Percentiles rank a stretch among this genome's conserved stretches.
Conservation (phyloP, 495 filamentous ascomycete species). For the Penicillium lividum region DNA sequence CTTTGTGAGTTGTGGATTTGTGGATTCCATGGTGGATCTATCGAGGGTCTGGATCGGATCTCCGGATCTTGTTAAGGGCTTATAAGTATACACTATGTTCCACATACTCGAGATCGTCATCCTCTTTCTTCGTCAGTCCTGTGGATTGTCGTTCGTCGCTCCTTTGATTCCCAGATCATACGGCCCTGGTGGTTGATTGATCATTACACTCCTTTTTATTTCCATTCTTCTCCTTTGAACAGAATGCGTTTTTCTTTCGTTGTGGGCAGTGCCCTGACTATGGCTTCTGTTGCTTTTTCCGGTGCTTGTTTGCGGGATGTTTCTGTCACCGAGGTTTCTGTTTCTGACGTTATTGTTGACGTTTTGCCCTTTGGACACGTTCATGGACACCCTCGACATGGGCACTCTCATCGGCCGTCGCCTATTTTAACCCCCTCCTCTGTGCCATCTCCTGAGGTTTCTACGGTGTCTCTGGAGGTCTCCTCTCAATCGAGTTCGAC, state of each 20-base stretch:
- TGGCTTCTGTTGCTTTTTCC: slow-evolving; percentile 11
- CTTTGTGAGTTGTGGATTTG: neutral
- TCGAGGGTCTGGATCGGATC: neutral
- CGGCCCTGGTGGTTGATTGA: slow-evolving; percentile 3
- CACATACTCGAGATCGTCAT: no score
- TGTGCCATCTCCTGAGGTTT: no score
- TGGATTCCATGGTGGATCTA: neutral
- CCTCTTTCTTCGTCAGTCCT: no score
- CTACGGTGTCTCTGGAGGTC: neutral
- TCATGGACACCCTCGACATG: neutral
- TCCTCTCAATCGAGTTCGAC: neutral
- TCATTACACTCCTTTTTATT: slow-evolving; percentile 13
- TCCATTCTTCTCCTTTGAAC: neutral
- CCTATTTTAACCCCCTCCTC: neutral
- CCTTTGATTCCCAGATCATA: slow-evolving; percentile 6
- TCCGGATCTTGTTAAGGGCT: neutral
- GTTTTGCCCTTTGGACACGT: neutral
- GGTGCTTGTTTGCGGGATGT: neutral
- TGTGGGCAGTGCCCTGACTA: slow-evolving; percentile 12
- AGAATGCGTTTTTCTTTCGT: slow-evolving; percentile 18
- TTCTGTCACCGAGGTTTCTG: neutral
- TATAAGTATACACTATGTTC: neutral
- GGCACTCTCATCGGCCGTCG: neutral
- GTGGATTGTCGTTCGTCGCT: neutral
- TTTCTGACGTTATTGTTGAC: neutral